Conservation (phyloP, 495 filamentous ascomycete genomes). For the Echria macrotheca region DNA sequence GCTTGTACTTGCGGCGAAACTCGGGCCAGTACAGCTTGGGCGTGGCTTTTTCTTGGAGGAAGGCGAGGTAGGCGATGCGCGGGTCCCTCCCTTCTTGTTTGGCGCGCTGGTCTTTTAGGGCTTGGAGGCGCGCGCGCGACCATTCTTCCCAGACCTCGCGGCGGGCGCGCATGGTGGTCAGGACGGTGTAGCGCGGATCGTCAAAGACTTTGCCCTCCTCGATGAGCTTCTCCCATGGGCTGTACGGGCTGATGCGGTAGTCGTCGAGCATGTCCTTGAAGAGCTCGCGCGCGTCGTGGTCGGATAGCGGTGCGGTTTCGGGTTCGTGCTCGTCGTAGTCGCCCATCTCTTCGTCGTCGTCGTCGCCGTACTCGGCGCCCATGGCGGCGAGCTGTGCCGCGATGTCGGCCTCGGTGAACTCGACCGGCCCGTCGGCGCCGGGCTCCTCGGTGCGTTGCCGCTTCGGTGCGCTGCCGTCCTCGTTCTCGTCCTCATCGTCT, state of each 20-base stretch:
- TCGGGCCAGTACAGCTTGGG: constrained; percentile 95
- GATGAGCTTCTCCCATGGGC: constrained; percentile 82
- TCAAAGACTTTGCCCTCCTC: constrained; percentile 78
- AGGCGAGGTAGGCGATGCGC: constrained; percentile 72
- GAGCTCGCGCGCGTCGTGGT: constrained; percentile 61
- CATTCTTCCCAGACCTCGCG: constrained; percentile 79
- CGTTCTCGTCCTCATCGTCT: constrained; percentile 53
- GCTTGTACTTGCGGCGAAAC: constrained; percentile 85
- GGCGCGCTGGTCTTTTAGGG: constrained; percentile 64
- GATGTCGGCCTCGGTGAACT: constrained; percentile 95
- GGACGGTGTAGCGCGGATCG: constrained; percentile 78
- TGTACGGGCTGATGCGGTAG: constrained; percentile 75
- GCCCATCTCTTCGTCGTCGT: constrained; percentile 53
- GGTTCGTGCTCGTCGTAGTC: constrained; percentile 63
- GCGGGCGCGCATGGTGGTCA: constrained; percentile 72
- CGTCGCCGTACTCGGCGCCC: constrained; percentile 68
- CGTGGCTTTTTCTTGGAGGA: constrained; percentile 74
- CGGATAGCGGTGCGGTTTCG: constrained; percentile 61
- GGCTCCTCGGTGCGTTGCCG: constrained; percentile 59
- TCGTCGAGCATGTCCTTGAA: constrained; percentile 87
- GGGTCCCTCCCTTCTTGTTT: constrained; percentile 82
- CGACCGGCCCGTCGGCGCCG: constrained; percentile 53
- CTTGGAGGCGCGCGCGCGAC: constrained; percentile 65
- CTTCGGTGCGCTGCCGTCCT: constrained; percentile 51
- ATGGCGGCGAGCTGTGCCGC: constrained; percentile 85